These are phyloP conservation scores for Capsella rubella DNA, from an alignment of 441 rosid species.

Conservation along the genomic window DNA sequence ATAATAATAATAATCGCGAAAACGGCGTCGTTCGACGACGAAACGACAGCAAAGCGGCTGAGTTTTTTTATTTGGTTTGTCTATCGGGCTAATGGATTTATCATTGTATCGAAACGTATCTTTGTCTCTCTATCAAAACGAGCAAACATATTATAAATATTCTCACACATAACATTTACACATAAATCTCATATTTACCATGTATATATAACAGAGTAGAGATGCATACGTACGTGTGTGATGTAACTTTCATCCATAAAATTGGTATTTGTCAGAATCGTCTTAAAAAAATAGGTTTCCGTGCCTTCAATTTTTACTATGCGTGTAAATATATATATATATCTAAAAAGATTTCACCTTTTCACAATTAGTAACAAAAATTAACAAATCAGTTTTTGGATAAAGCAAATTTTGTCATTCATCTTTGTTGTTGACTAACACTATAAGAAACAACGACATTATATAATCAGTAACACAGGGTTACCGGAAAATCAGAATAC, in stretches of 20 bases:
- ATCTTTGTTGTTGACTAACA: conserved; percentile 21
- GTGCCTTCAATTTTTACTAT: conserved; percentile 41
- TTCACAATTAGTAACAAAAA: neutral
- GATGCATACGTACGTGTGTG: conserved; percentile 43
- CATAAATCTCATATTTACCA: neutral
- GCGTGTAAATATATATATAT: conserved; percentile 11
- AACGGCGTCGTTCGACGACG: conserved; percentile 37
- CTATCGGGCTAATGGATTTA: conserved; percentile 15
- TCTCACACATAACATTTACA: conserved; percentile 3
- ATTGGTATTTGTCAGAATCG: conserved; percentile 49
- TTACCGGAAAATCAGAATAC: conserved; percentile 24
- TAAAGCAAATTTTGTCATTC: conserved; percentile 22
- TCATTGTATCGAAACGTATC: conserved; percentile 27
- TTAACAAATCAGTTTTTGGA: conserved; percentile 15
- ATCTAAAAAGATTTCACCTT: conserved; percentile 9
- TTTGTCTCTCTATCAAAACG: conserved; percentile 29
- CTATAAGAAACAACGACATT: neutral
- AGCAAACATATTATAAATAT: neutral
- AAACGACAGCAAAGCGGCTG: conserved; percentile 37
- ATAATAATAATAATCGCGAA: neutral
- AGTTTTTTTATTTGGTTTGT: conserved; percentile 23
- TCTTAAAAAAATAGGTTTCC: conserved; percentile 45
- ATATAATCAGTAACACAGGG: conserved; percentile 19
- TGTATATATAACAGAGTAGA: neutral
- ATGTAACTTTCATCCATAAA: conserved; percentile 50